Conservation (phyloP, 2,329 filamentous ascomycete genomes). For the Falciphora oryzae region DNA sequence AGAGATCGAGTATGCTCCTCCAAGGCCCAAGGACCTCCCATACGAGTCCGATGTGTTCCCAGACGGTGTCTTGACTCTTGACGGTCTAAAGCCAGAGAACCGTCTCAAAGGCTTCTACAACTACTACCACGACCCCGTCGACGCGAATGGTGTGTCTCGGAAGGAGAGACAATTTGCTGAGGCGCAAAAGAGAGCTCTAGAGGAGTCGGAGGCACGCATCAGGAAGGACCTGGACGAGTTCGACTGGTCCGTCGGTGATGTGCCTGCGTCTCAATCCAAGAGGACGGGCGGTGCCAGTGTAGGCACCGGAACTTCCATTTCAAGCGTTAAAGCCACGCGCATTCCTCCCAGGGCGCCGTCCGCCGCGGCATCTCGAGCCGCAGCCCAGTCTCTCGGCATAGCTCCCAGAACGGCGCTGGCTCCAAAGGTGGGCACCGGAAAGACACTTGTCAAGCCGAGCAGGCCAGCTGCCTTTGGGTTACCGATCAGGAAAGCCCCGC, state of each 20-base stretch:
- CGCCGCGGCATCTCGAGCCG: conserved; percentile 49
- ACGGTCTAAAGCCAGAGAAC: conserved; percentile 53
- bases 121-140: conserved; percentile 56
- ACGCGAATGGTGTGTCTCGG: conserved; percentile 59
- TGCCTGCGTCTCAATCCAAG: conserved; percentile 38
- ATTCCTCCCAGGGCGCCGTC: conserved; percentile 29
- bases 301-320: background rate
- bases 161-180: conserved; percentile 56
- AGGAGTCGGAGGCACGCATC: conserved; percentile 61
- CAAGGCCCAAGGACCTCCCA: conserved; percentile 57
- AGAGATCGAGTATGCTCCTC: conserved; percentile 88
- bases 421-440: conserved; percentile 19
- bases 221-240: conserved; percentile 59
- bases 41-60: conserved; percentile 68
- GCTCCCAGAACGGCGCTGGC: conserved; percentile 18
- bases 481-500: conserved; percentile 24
- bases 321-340: conserved; percentile 7
- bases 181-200: conserved; percentile 38
- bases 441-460: conserved; percentile 17
- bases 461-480: conserved; percentile 14
- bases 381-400: conserved; percentile 47
- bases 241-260: conserved; percentile 53
- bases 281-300: conserved; percentile 14
- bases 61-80: conserved; percentile 47
- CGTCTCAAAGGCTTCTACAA: conserved; percentile 56